Conservation (phyloP, 805 yeast genomes). For the Zygosaccharomyces bisporus region DNA sequence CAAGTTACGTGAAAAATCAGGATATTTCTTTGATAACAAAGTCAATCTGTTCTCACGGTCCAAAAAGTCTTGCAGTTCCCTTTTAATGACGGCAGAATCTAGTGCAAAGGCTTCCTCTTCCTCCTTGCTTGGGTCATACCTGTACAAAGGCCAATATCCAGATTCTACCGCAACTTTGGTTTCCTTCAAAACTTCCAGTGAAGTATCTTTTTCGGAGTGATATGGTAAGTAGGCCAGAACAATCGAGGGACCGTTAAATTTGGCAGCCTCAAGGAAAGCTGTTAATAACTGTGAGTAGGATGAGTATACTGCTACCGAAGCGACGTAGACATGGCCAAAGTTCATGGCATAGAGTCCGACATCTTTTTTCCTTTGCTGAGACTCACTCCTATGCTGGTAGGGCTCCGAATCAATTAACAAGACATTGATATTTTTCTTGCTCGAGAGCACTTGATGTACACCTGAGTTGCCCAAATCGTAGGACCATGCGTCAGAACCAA, state of each 20-base stretch:
- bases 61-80: conserved; percentile 71
- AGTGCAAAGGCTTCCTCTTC: conserved; percentile 61
- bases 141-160: conserved; percentile 95
- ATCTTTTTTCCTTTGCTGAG: conserved; percentile 59
- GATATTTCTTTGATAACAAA: conserved; percentile 63
- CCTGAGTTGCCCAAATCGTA: conserved; percentile 91
- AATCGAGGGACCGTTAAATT: conserved; percentile 84
- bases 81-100: conserved; percentile 78
- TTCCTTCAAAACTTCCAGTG: conserved; percentile 73
- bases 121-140: conserved; percentile 66
- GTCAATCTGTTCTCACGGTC: conserved; percentile 89
- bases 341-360: conserved; percentile 94
- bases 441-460: conserved; percentile 75
- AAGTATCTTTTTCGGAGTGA: conserved; percentile 56
- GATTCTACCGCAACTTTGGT: conserved; percentile 87
- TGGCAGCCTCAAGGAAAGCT: conserved; percentile 85
- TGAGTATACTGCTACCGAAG: conserved; percentile 89
- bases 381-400: conserved; percentile 39
- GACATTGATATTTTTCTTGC: conserved; percentile 75
- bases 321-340: conserved; percentile 83
- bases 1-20: conserved; percentile 73
- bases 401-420: conserved; percentile 87
- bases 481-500: conserved; percentile 95
- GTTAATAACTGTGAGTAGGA: conserved; percentile 91
- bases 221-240: conserved; percentile 88